Evolutionary conservation across 2,329 filamentous ascomycete species (phyloP).

Genomic region (Stagonosporopsis vannaccii): DNA sequence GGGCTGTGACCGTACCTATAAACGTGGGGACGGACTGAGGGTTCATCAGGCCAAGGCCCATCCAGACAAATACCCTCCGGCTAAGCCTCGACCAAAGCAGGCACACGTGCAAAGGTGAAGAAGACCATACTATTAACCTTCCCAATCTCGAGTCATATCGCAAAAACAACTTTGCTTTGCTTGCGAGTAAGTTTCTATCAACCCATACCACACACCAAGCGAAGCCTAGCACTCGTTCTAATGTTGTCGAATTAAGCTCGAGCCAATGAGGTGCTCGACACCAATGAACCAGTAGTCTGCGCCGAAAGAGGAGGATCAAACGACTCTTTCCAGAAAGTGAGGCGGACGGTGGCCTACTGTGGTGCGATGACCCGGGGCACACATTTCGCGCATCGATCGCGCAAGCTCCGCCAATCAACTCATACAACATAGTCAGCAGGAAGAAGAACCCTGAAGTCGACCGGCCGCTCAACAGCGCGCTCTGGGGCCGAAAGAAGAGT

Average conservation of each 20-base stretch:
- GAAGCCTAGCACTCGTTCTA: background rate
- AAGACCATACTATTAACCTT: background rate
- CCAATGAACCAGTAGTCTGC: background rate
- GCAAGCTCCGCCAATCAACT: background rate
- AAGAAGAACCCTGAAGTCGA: background rate
- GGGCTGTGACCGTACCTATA: background rate
- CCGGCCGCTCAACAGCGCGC: background rate
- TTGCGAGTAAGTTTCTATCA: background rate
- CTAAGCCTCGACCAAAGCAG: background rate
- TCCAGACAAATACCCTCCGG: background rate
- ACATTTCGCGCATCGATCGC: background rate
- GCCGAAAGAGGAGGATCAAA: background rate
- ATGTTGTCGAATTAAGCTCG: conserved; percentile 5
- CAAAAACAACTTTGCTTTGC: background rate
- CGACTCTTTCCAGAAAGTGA: background rate
- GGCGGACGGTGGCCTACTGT: background rate
- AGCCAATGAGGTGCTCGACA: background rate
- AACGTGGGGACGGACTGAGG: background rate
- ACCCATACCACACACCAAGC: background rate
- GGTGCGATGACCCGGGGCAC: background rate
- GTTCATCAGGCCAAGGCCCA: background rate
- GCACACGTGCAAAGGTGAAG: background rate
- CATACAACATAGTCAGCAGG: background rate
- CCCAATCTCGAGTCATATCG: background rate
- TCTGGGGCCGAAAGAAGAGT: background rate